Evolutionary conservation across 2,329 filamentous ascomycete species (phyloP).

Genomic region (Thelonectria olida): DNA sequence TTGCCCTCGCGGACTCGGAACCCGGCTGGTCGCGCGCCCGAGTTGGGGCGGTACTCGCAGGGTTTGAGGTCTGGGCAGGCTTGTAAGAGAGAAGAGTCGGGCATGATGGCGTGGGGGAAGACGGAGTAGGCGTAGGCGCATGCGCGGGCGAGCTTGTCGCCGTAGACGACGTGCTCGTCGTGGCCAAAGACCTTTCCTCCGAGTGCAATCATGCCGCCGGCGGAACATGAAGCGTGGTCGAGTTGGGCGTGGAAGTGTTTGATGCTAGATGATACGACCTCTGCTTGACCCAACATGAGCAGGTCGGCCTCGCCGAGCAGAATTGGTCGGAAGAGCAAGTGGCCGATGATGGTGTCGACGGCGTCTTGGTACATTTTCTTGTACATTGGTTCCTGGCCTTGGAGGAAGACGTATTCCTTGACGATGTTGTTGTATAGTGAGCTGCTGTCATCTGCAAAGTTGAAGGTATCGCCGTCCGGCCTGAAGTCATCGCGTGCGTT

Average conservation of each 20-base stretch:
- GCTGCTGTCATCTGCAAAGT: constrained; percentile 61
- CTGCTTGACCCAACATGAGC: constrained; percentile 66
- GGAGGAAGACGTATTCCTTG: constrained; percentile 71
- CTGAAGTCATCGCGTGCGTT: constrained; percentile 50
- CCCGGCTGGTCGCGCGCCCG: constrained; percentile 16
- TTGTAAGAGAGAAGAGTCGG: constrained; percentile 64
- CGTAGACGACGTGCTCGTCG: constrained; percentile 63
- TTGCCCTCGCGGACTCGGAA: constrained; percentile 31
- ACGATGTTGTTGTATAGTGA: constrained; percentile 73
- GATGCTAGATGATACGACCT: constrained; percentile 43
- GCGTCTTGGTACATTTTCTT: constrained; percentile 53
- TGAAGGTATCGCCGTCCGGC: constrained; percentile 51
- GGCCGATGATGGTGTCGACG: constrained; percentile 64
- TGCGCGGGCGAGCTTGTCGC: constrained; percentile 67
- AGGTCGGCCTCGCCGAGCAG: constrained; percentile 65
- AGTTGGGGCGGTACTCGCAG: constrained; percentile 32
- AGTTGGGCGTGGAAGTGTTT: constrained; percentile 44
- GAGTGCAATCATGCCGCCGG: constrained; percentile 71
- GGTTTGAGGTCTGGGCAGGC: constrained; percentile 43
- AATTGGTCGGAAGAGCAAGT: constrained; percentile 74
- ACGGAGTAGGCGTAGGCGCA: constrained; percentile 71
- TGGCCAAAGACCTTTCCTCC: constrained; percentile 63
- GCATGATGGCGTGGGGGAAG: constrained; percentile 69
- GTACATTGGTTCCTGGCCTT: constrained; percentile 58
- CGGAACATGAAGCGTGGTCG: constrained; percentile 71